A percentile compares a stretch with the other conserved stretches of the same genome.
Conservation (phyloP, 2,329 filamentous ascomycete genomes). For the Lecanoromycetidae sp. region DNA sequence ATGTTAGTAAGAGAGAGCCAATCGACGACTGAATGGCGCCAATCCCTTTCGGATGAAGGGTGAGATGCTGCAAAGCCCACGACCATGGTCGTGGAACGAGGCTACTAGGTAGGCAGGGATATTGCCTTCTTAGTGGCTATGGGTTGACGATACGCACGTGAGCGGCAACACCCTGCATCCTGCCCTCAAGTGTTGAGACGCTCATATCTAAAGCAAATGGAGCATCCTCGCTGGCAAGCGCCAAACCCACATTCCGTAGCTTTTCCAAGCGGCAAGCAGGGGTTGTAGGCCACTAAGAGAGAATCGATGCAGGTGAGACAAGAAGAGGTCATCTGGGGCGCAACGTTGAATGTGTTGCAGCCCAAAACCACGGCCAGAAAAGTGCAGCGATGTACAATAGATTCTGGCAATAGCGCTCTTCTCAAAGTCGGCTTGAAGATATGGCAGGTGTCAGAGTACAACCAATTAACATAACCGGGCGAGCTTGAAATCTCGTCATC, state of each 20-base stretch:
- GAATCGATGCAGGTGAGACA: background rate
- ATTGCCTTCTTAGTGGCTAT: slow-evolving; percentile 4
- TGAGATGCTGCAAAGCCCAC: background rate
- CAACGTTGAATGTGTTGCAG: slow-evolving; percentile 5
- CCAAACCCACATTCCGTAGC: background rate
- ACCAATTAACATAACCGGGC: too few relatives aligned
- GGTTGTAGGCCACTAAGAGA: background rate
- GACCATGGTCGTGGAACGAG: slow-evolving; percentile 8
- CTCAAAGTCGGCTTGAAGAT: too few relatives aligned
- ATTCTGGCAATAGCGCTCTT: too few relatives aligned
- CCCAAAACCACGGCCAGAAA: background rate
- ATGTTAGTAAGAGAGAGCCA: background rate
- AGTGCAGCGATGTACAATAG: background rate
- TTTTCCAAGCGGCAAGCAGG: background rate
- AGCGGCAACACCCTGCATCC: background rate
- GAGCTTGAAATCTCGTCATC: too few relatives aligned
- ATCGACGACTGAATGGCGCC: too few relatives aligned
- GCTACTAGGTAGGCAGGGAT: slow-evolving; percentile 1
- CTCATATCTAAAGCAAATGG: background rate
- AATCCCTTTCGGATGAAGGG: too few relatives aligned
- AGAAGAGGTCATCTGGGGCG: background rate
- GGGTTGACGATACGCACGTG: slow-evolving; percentile 7
- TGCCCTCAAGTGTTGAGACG: background rate
- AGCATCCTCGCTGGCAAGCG: slow-evolving; percentile 14
- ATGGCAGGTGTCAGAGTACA: too few relatives aligned